Evolutionary conservation across 1,284 basidiomycete genomes (phyloP).

Genomic region (Ceratobasidium sp.): DNA sequence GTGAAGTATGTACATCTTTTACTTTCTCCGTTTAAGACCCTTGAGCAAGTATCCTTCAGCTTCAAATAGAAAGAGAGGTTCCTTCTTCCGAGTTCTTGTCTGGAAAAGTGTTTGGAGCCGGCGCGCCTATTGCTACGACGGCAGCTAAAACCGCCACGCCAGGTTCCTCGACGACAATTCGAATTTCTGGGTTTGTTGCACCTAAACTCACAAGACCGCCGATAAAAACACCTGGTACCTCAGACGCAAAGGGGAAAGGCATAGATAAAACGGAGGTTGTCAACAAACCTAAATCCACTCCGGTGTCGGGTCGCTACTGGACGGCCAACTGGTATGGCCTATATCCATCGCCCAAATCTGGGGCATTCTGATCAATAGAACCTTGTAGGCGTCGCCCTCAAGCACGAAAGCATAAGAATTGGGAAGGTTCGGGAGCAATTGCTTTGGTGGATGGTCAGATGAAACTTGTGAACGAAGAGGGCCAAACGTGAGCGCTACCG

Average conservation of each 20-base stretch:
- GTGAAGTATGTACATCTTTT: constrained; percentile 68
- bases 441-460: constrained; percentile 63
- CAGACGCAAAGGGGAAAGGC: constrained; percentile 48
- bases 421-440: constrained; percentile 83
- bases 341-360: background rate
- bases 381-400: constrained; percentile 76
- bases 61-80: constrained; percentile 63
- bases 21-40: background rate
- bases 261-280: constrained; percentile 51
- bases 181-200: constrained; percentile 54
- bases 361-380: background rate
- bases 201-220: constrained; percentile 51
- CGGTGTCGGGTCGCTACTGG: constrained; percentile 62
- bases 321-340: constrained; percentile 70
- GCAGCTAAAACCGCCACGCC: constrained; percentile 47
- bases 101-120: constrained; percentile 68
- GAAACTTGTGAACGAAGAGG: constrained; percentile 72
- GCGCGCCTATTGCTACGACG: constrained; percentile 44
- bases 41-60: background rate
- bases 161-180: constrained; percentile 50
- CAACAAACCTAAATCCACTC: constrained; percentile 34
- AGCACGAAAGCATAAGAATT: constrained; percentile 84
- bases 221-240: constrained; percentile 43
- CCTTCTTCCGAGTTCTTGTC: constrained; percentile 68
- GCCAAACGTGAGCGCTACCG: constrained; percentile 64